Evolutionary conservation across 768 basidiomycete genomes (phyloP).

Genomic region (Ramaria sp.): DNA sequence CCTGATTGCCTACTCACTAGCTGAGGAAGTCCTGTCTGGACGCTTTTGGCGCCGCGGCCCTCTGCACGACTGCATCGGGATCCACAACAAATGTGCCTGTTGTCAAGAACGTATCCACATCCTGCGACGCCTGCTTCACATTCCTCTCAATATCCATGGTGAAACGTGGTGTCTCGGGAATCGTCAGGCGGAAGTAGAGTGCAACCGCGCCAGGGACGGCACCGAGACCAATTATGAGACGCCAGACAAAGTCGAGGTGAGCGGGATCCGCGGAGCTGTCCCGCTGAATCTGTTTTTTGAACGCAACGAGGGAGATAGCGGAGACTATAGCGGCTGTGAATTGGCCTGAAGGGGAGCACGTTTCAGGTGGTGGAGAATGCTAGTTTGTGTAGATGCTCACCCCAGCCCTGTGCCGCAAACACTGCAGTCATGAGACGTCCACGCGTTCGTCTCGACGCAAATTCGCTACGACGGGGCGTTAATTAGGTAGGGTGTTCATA

Average conservation of each 20-base stretch:
- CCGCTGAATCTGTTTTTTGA: slow-evolving; percentile 49
- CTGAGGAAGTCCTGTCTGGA: slow-evolving; percentile 51
- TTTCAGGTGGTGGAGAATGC: background rate
- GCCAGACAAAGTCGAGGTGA: slow-evolving; percentile 73
- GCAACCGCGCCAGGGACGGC: slow-evolving; percentile 73
- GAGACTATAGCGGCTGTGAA: slow-evolving; percentile 58
- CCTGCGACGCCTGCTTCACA: slow-evolving; percentile 59
- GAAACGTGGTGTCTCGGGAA: slow-evolving; percentile 84
- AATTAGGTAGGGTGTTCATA: slow-evolving; percentile 2
- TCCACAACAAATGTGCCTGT: slow-evolving; percentile 37
- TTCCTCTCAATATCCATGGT: slow-evolving; percentile 92
- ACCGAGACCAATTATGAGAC: slow-evolving; percentile 80
- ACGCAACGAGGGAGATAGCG: slow-evolving; percentile 52
- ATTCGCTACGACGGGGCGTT: slow-evolving; percentile 34
- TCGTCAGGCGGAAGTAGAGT: slow-evolving; percentile 87
- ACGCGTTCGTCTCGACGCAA: slow-evolving; percentile 64
- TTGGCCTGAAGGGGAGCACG: slow-evolving; percentile 1
- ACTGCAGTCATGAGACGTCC: slow-evolving; percentile 87
- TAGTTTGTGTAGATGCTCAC: slow-evolving; percentile 30
- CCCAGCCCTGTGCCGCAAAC: slow-evolving; percentile 83
- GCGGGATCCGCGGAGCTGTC: slow-evolving; percentile 25
- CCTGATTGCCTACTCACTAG: slow-evolving; percentile 23
- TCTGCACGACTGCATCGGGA: slow-evolving; percentile 47
- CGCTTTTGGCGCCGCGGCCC: slow-evolving; percentile 60
- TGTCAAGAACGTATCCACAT: slow-evolving; percentile 60